Evolutionary conservation across 78 protist species (phyloP).

Genomic region (Diacronema lutheri): DNA sequence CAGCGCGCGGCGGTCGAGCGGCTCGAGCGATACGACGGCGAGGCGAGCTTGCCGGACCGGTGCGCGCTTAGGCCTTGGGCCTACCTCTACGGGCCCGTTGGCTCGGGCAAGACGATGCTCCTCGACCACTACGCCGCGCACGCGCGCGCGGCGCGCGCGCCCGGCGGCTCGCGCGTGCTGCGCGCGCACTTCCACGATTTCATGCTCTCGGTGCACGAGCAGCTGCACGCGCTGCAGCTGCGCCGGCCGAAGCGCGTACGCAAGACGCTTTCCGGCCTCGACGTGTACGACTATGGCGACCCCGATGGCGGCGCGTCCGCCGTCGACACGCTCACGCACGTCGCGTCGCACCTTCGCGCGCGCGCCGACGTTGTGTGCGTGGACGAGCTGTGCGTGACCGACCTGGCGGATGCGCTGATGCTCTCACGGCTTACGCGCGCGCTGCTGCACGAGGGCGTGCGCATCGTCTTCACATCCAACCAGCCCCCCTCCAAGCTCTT

Average conservation of each 20-base stretch:
- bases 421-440: constrained; percentile 64
- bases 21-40: too few relatives aligned
- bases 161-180: background rate
- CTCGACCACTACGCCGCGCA: background rate
- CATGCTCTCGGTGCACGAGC: background rate
- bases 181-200: constrained; percentile 6
- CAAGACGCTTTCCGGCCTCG: background rate
- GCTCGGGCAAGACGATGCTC: constrained; percentile 83
- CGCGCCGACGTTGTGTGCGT: background rate
- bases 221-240: background rate
- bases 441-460: constrained; percentile 71
- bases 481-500: constrained; percentile 80
- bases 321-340: background rate
- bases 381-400: constrained; percentile 63
- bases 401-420: constrained; percentile 91
- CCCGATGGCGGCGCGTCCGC: background rate
- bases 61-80: too few relatives aligned
- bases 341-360: background rate
- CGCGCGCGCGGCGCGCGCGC: background rate
- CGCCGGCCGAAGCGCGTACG: background rate
- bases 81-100: constrained; percentile 85
- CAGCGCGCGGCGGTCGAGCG: too few relatives aligned
- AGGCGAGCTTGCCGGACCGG: too few relatives aligned
- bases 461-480: constrained; percentile 84
- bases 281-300: background rate